Base-by-base conservation (phyloP, 306 rosid genomes). In the Acacia confusa region DNA sequence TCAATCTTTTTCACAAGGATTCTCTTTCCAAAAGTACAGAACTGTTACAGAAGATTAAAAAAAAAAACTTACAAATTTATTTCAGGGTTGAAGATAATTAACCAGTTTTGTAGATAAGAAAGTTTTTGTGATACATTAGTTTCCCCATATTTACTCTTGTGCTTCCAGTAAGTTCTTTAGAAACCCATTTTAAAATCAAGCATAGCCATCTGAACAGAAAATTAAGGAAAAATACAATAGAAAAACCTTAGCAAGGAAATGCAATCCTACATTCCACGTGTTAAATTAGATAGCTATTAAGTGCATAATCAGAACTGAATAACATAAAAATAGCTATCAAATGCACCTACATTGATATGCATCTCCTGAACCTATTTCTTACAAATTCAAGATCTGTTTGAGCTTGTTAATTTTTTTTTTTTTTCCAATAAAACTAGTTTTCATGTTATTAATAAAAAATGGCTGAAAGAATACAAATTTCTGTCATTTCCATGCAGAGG, bases 121-220 rank as follows among this genome's bases (percentile, higher is more conserved):
- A 61, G 76, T 25, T 77, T 44, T 75, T 15, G 41, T 3, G 7
- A 63, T 12, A 45, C 45, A 77, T 1, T 45, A 44, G 14, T 28
- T 63, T 64, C 65, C 17, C 40, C 36, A 20, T 19, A 48, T 32
- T 76, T 28, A 41, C 19, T 41, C 1, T 34, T 4, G 5, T 13
- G 34, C 58, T 27, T 57, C 71, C 27, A 41, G 22, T 19, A 73
- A 16, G 28, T 28, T 44, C 22, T 63, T 28, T 19, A 27, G 27
- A 50, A 73, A 50, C 44, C 36, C 60, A 64, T 65, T 77, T 77
- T 40, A 77, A 52, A 77, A 45, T 63, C 36, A 40, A n/a, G 15
- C 52, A 45, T 13, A 45, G 14, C 11, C 43, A 48, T n/a, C 20
- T 20, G n/a, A 25, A 76, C 30, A 45, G 30, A 32, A 45, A 27